Evolutionary conservation across 768 basidiomycete genomes (phyloP).

Genomic region (Tricholoma hemisulphureum): DNA sequence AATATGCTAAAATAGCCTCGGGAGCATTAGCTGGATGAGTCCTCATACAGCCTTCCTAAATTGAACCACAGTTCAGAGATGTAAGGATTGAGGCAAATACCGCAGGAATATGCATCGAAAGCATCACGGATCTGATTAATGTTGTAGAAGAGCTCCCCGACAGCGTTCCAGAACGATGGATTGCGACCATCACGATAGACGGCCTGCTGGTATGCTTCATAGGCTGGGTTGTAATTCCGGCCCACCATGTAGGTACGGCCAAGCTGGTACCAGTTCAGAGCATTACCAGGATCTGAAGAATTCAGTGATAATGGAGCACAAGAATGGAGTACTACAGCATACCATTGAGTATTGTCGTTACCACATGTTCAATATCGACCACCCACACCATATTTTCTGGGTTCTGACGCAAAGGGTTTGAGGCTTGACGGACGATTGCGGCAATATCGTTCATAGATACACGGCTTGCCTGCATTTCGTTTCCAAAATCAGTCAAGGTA

Average conservation of each 20-base stretch:
- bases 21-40: constrained; percentile 93
- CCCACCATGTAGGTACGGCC: constrained; percentile 99
- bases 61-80: constrained; percentile 97
- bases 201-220: constrained; percentile 99
- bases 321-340: not conserved
- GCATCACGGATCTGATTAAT: constrained; percentile 99
- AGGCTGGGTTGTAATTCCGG: constrained; percentile 98
- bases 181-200: constrained; percentile 99
- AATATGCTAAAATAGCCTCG: constrained; percentile 97
- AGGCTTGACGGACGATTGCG: not conserved
- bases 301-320: not conserved
- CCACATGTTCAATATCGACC: not conserved
- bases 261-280: constrained; percentile 99
- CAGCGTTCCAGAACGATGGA: constrained; percentile 99
- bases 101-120: constrained; percentile 96
- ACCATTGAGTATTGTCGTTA: not conserved
- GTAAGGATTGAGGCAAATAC: constrained; percentile 98
- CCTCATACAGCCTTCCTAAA: constrained; percentile 91
- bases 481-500: not conserved
- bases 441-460: not conserved
- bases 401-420: not conserved
- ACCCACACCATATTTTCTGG: not conserved
- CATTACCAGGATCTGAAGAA: constrained; percentile 82
- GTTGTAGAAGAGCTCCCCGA: constrained; percentile 98
- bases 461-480: not conserved